Evolutionary conservation across 495 filamentous ascomycete genomes (phyloP).

Genomic region (Bacidia gigantensis): DNA sequence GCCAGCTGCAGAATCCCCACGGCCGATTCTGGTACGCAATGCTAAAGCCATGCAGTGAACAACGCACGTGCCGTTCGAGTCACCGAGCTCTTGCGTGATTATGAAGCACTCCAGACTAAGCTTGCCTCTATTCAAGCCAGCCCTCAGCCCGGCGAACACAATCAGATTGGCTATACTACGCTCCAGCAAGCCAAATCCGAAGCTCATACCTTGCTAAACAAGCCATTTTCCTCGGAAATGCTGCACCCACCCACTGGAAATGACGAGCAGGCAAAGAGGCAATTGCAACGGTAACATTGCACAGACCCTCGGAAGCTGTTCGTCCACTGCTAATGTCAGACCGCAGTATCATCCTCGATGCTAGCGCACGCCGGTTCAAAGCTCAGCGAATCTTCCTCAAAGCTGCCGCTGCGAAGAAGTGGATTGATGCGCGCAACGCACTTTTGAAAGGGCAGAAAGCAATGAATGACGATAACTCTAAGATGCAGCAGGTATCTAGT

Average conservation of each 20-base stretch:
- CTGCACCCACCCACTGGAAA: slow-evolving; percentile 38
- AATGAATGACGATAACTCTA: slow-evolving; percentile 39
- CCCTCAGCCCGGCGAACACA: slow-evolving; percentile 49
- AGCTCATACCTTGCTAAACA: slow-evolving; percentile 58
- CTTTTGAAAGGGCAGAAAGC: slow-evolving; percentile 53
- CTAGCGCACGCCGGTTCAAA: slow-evolving; percentile 66
- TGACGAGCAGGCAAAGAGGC: slow-evolving; percentile 56
- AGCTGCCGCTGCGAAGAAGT: slow-evolving; percentile 61
- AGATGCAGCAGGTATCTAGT: slow-evolving; percentile 44
- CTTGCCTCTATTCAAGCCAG: slow-evolving; percentile 56
- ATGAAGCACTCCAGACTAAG: slow-evolving; percentile 66
- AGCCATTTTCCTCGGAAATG: slow-evolving; percentile 48
- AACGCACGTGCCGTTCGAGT: slow-evolving; percentile 68
- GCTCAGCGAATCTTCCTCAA: slow-evolving; percentile 75
- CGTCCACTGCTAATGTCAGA: neutral
- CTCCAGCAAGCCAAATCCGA: slow-evolving; percentile 62
- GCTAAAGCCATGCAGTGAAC: slow-evolving; percentile 46
- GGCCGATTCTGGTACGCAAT: too few species aligned
- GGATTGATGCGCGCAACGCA: slow-evolving; percentile 58
- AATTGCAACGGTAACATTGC: slow-evolving; percentile 52
- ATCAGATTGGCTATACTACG: slow-evolving; percentile 64
- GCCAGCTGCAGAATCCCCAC: too few species aligned
- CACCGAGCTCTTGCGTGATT: slow-evolving; percentile 73
- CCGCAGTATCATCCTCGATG: slow-evolving; percentile 49
- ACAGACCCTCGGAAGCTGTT: neutral